A percentile compares a stretch with the other conserved stretches of the same genome.
Conservation (phyloP, 768 basidiomycete genomes). For the Cytidiella melzeri region DNA sequence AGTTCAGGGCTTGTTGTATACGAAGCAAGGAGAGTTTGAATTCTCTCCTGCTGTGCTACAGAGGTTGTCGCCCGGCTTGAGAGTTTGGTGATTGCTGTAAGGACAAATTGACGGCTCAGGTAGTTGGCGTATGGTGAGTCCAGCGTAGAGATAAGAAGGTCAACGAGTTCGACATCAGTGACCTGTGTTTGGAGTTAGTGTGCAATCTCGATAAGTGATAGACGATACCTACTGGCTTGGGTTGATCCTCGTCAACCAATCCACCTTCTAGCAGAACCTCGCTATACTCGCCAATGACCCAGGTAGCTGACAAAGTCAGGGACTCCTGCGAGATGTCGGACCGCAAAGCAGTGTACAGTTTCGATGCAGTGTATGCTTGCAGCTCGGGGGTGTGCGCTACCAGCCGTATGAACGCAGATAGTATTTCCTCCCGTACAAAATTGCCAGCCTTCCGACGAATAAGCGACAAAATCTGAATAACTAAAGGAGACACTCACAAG, state of each 20-base stretch:
- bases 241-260: conserved; percentile 68
- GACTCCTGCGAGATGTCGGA: conserved; percentile 96
- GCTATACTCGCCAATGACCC: conserved; percentile 96
- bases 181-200: conserved; percentile 37
- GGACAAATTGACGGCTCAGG: conserved; percentile 86
- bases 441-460: conserved; percentile 77
- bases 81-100: conserved; percentile 86
- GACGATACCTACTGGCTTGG: conserved; percentile 47
- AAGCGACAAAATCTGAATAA: neutral
- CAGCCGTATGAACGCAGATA: conserved; percentile 91
- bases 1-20: conserved; percentile 88
- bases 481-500: conserved; percentile 47
- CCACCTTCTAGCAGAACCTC: conserved; percentile 87
- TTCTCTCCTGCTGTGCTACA: conserved; percentile 65
- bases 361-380: conserved; percentile 91
- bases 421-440: conserved; percentile 93
- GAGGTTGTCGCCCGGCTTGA: conserved; percentile 72
- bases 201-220: neutral
- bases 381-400: conserved; percentile 96
- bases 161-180: conserved; percentile 76
- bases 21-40: conserved; percentile 68
- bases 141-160: conserved; percentile 79
- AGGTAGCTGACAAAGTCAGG: conserved; percentile 85
- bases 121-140: conserved; percentile 94
- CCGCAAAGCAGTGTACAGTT: conserved; percentile 80